Conservation (phyloP, 371 early-diverging fungal species). For the Apophysomyces trapeziformis region DNA sequence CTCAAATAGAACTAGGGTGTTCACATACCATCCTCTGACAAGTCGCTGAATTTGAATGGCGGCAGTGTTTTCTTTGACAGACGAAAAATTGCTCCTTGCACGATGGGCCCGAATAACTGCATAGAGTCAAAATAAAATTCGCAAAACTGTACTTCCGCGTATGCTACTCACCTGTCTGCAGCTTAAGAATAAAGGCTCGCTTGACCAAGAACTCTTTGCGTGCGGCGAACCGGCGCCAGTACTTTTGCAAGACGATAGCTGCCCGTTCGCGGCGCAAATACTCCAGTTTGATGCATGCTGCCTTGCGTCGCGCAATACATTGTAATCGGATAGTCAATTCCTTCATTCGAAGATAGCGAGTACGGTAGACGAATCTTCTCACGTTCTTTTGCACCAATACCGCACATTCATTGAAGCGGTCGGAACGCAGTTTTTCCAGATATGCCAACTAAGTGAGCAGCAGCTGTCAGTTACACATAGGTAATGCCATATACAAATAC, state of each 20-base stretch:
- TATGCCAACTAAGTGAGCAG: constrained; percentile 67
- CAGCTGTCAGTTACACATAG: neutral
- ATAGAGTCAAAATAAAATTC: neutral
- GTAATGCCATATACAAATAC: neutral
- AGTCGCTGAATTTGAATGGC: constrained; percentile 79
- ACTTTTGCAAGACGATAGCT: constrained; percentile 76
- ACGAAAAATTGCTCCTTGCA: constrained; percentile 54
- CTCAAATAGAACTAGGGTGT: neutral
- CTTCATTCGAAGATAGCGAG: constrained; percentile 68
- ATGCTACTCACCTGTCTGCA: constrained; percentile 49
- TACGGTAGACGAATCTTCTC: constrained; percentile 73
- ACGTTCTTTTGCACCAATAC: constrained; percentile 89
- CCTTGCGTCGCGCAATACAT: constrained; percentile 63
- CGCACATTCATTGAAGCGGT: constrained; percentile 80
- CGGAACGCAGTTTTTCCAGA: constrained; percentile 88
- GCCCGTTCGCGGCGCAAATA: constrained; percentile 69
- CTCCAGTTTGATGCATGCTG: constrained; percentile 61
- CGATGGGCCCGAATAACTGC: constrained; percentile 58
- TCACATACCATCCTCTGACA: constrained; percentile 59
- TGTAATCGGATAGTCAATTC: constrained; percentile 67
- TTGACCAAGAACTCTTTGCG: constrained; percentile 59
- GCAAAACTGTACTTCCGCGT: neutral
- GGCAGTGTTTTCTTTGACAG: constrained; percentile 61
- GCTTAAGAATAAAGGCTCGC: constrained; percentile 35
- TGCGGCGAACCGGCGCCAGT: constrained; percentile 70